Evolutionary conservation across 352 stramenopile genomes (phyloP).

Genomic region (Globisporangium irregulare): DNA sequence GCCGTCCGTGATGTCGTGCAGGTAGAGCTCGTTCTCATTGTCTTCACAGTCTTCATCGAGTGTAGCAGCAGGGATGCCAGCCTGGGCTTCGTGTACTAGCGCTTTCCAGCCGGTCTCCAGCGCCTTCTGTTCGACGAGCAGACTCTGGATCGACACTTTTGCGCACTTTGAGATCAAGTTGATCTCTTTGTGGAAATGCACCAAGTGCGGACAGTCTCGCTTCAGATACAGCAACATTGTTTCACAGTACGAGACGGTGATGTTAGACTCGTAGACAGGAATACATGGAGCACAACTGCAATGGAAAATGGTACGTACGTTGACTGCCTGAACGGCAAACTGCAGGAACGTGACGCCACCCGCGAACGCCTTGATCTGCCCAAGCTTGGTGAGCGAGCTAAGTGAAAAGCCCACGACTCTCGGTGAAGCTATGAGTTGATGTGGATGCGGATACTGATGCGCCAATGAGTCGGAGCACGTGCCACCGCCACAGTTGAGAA

Average conservation of each 20-base stretch:
- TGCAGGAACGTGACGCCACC: slow-evolving; percentile 74
- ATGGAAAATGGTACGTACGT: slow-evolving; percentile 25
- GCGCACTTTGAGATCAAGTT: slow-evolving; percentile 58
- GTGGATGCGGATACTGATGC: neutral
- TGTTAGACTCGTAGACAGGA: too few species aligned
- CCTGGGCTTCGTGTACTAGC: slow-evolving; percentile 56
- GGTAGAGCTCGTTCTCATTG: neutral
- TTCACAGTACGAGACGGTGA: neutral
- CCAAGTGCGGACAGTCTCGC: slow-evolving; percentile 62
- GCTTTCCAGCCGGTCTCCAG: slow-evolving; percentile 57
- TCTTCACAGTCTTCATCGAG: slow-evolving; percentile 10
- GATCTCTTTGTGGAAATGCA: slow-evolving; percentile 59
- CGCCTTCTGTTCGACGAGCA: slow-evolving; percentile 53
- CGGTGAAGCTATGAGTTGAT: slow-evolving; percentile 2
- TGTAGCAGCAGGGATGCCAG: neutral
- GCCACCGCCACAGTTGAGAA: slow-evolving; percentile 55
- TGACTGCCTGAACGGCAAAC: slow-evolving; percentile 74
- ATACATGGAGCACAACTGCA: too few species aligned
- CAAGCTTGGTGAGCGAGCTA: slow-evolving; percentile 72
- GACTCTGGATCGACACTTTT: slow-evolving; percentile 57
- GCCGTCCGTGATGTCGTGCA: slow-evolving; percentile 12
- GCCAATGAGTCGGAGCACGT: neutral
- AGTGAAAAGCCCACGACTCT: slow-evolving; percentile 66
- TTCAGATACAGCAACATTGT: slow-evolving; percentile 15
- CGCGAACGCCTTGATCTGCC: slow-evolving; percentile 77